These are phyloP conservation scores for Yarrowia sp. DNA, from an alignment of 805 yeast genomes.

Conservation along the genomic window DNA sequence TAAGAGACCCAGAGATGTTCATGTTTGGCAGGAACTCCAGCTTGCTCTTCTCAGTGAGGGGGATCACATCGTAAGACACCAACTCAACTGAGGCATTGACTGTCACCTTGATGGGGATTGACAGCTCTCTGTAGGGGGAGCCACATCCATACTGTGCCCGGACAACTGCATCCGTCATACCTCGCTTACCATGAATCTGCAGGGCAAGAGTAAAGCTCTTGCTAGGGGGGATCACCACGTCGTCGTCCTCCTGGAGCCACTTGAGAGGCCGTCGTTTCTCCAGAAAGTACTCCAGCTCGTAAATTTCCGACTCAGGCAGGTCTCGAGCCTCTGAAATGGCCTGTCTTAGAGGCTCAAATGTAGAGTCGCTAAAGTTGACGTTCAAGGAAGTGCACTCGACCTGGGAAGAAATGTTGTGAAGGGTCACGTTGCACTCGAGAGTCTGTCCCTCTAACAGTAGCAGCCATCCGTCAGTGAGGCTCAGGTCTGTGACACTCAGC, in stretches of 20 bases:
- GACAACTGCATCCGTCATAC: slow-evolving; percentile 69
- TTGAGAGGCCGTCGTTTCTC: slow-evolving; percentile 63
- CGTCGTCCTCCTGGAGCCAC: slow-evolving; percentile 46
- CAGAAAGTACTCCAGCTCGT: slow-evolving; percentile 77
- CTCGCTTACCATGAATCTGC: slow-evolving; percentile 73
- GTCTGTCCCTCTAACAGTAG: slow-evolving; percentile 84
- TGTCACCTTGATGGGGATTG: slow-evolving; percentile 72
- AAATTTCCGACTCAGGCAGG: slow-evolving; percentile 65
- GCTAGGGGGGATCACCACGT: slow-evolving; percentile 47
- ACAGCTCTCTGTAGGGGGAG: slow-evolving; percentile 59
- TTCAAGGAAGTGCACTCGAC: slow-evolving; percentile 64
- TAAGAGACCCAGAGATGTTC: not conserved
- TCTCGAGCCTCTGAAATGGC: slow-evolving; percentile 56
- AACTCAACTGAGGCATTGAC: slow-evolving; percentile 77
- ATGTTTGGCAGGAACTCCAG: slow-evolving; percentile 13
- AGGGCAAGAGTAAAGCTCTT: slow-evolving; percentile 58
- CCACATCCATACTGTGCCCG: slow-evolving; percentile 67
- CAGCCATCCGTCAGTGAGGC: slow-evolving; percentile 68
- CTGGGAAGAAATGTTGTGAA: slow-evolving; percentile 63
- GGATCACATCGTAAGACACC: slow-evolving; percentile 77
- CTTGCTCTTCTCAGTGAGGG: slow-evolving; percentile 39
- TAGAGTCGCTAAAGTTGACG: slow-evolving; percentile 74
- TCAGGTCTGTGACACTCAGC: slow-evolving; percentile 59
- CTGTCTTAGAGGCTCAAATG: slow-evolving; percentile 67
- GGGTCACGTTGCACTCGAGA: slow-evolving; percentile 56